Percentiles rank a stretch among this genome's conserved stretches.
phyloP scores from a whole-genome alignment of 2,329 filamentous ascomycete genomes.

The Podosphaera leucotricha region DNA sequence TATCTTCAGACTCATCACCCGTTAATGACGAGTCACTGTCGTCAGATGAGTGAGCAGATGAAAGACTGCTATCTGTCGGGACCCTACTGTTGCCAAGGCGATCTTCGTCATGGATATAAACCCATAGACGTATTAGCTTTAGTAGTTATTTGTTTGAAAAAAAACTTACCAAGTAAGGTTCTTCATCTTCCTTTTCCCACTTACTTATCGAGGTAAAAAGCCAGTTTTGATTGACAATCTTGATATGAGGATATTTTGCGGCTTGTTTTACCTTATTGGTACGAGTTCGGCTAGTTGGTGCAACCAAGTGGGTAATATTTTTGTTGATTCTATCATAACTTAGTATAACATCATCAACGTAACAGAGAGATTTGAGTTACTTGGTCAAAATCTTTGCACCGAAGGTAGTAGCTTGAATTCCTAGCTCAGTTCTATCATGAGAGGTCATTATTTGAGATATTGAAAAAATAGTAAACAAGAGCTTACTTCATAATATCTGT shows the following conservation, averaged over 20 bases:
- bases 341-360: not conserved
- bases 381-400: slow-evolving; percentile 39
- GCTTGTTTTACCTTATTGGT: slow-evolving; percentile 85
- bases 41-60: slow-evolving; percentile 9
- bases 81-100: slow-evolving; percentile 17
- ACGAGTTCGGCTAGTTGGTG: slow-evolving; percentile 44
- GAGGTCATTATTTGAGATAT: not conserved
- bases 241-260: slow-evolving; percentile 53
- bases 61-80: not conserved
- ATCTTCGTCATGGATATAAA: slow-evolving; percentile 52
- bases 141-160: slow-evolving; percentile 1
- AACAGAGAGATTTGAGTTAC: slow-evolving; percentile 4
- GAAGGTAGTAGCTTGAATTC: slow-evolving; percentile 66
- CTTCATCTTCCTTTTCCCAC: slow-evolving; percentile 63
- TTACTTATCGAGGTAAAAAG: slow-evolving; percentile 61
- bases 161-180: slow-evolving; percentile 20
- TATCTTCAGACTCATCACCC: slow-evolving; percentile 19
- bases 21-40: slow-evolving; percentile 22
- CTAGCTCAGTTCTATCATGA: slow-evolving; percentile 47
- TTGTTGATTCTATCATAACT: slow-evolving; percentile 25
- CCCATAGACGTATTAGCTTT: slow-evolving; percentile 11
- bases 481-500: slow-evolving; percentile 40
- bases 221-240: slow-evolving; percentile 85
- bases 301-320: slow-evolving; percentile 51
- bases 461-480: slow-evolving; percentile 1